Evolutionary conservation across 2,329 filamentous ascomycete species (phyloP).

Genomic region (Colletotrichum truncatum): DNA sequence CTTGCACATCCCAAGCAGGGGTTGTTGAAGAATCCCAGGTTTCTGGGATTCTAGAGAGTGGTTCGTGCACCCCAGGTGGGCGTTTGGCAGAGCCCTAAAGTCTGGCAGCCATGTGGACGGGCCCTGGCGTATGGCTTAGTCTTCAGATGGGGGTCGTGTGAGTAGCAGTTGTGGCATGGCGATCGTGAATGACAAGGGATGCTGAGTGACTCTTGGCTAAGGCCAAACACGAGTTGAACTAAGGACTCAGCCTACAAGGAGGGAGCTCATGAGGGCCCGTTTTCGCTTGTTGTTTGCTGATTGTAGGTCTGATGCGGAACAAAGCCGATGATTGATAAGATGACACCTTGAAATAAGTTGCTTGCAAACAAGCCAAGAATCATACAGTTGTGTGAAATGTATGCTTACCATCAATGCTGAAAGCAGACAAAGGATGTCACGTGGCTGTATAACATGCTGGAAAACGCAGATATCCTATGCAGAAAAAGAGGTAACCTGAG

Average conservation of each 20-base stretch:
- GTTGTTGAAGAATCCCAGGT: slow-evolving; percentile 1
- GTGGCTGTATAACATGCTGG: too few species aligned
- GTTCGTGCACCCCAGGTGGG: neutral
- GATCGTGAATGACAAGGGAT: neutral
- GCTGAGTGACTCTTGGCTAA: neutral
- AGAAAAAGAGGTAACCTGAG: too few species aligned
- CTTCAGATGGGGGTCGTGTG: neutral
- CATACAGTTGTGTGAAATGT: too few species aligned
- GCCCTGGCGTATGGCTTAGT: neutral
- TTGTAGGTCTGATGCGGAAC: too few species aligned
- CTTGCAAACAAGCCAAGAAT: too few species aligned
- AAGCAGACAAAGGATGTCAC: too few species aligned
- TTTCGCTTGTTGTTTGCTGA: neutral
- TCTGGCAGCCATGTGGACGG: slow-evolving; percentile 1
- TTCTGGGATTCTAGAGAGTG: neutral
- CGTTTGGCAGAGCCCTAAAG: neutral
- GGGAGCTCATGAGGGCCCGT: neutral
- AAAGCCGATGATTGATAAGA: neutral
- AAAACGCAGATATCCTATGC: too few species aligned
- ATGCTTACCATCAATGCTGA: too few species aligned
- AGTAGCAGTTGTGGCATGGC: neutral
- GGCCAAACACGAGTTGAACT: neutral
- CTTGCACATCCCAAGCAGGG: neutral
- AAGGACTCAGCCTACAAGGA: neutral
- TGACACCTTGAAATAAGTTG: too few species aligned